Conservation (phyloP, 371 early-diverging fungal species). For the Syncephalis fuscata region DNA sequence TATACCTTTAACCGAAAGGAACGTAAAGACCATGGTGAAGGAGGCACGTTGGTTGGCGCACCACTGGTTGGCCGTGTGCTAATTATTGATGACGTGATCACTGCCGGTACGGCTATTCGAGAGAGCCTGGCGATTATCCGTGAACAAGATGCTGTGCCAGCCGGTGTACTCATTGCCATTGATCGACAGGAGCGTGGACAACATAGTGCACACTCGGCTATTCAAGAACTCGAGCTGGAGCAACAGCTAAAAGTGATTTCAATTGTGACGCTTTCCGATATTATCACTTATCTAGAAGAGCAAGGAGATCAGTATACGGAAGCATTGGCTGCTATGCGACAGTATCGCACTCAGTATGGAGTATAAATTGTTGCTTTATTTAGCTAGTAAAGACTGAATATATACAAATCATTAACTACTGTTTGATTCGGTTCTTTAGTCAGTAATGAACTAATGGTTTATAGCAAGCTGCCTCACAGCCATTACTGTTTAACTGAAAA, state of each 20-base stretch:
- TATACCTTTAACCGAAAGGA: conserved; percentile 95
- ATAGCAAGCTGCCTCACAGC: too few species aligned
- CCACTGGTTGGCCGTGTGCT: conserved; percentile 59
- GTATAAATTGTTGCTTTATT: conserved; percentile 11
- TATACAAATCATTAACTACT: too few species aligned
- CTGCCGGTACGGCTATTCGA: conserved; percentile 94
- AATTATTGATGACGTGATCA: conserved; percentile 94
- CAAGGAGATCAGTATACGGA: conserved; percentile 37
- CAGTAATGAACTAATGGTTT: too few species aligned
- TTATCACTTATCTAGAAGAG: conserved; percentile 77
- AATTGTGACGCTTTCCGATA: conserved; percentile 73
- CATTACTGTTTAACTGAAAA: too few species aligned
- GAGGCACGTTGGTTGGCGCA: conserved; percentile 85
- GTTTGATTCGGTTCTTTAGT: too few species aligned
- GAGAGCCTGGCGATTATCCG: conserved; percentile 72
- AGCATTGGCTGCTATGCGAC: conserved; percentile 39
- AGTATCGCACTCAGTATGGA: conserved; percentile 55
- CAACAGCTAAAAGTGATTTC: conserved; percentile 61
- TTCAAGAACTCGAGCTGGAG: conserved; percentile 79
- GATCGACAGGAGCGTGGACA: conserved; percentile 81
- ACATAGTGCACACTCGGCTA: conserved; percentile 49
- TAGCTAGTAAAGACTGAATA: background rate
- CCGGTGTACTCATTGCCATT: conserved; percentile 81
- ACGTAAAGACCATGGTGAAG: conserved; percentile 96
- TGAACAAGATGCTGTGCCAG: conserved; percentile 33